A percentile compares a stretch with the other conserved stretches of the same genome.
These are phyloP conservation scores for Daldinia eschscholtzii DNA, from an alignment of 2,329 filamentous ascomycete genomes.

Conservation along the genomic window DNA sequence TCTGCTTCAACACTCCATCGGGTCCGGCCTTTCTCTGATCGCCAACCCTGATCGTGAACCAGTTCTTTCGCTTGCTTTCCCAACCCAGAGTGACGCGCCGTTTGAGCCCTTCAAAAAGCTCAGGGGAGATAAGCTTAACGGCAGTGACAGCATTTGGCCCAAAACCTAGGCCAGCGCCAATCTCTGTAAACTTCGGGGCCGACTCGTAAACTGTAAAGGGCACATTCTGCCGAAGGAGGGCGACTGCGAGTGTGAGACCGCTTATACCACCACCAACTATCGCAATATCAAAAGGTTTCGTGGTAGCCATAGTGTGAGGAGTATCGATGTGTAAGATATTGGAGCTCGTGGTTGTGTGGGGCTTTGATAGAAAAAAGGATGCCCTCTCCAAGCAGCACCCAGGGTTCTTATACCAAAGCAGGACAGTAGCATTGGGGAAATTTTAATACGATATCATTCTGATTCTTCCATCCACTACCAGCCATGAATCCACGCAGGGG, in stretches of 20 bases:
- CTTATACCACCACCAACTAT: constrained; percentile 59
- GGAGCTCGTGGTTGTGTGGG: constrained; percentile 3
- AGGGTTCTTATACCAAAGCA: constrained; percentile 6
- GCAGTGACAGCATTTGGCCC: constrained; percentile 53
- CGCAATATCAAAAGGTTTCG: constrained; percentile 52
- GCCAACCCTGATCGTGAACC: constrained; percentile 47
- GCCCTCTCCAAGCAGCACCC: background rate
- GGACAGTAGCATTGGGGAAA: constrained; percentile 2
- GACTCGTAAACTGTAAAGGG: constrained; percentile 55
- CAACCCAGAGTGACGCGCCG: constrained; percentile 49
- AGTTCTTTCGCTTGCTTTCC: constrained; percentile 41
- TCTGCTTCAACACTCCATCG: constrained; percentile 40
- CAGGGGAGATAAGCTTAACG: constrained; percentile 50
- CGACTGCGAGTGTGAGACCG: constrained; percentile 54
- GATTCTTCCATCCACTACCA: background rate
- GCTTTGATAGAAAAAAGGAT: background rate
- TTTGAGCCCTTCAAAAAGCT: constrained; percentile 48
- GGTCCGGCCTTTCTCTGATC: constrained; percentile 42
- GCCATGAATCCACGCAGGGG: background rate
- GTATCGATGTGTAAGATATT: background rate
- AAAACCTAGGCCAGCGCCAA: constrained; percentile 56
- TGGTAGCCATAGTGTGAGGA: constrained; percentile 17
- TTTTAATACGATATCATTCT: background rate
- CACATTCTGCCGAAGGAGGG: constrained; percentile 51
- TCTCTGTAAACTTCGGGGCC: constrained; percentile 52